Percentiles rank a stretch among this genome's conserved stretches.
Conservation (phyloP, 306 rosid species). For the Acacia crassicarpa region DNA sequence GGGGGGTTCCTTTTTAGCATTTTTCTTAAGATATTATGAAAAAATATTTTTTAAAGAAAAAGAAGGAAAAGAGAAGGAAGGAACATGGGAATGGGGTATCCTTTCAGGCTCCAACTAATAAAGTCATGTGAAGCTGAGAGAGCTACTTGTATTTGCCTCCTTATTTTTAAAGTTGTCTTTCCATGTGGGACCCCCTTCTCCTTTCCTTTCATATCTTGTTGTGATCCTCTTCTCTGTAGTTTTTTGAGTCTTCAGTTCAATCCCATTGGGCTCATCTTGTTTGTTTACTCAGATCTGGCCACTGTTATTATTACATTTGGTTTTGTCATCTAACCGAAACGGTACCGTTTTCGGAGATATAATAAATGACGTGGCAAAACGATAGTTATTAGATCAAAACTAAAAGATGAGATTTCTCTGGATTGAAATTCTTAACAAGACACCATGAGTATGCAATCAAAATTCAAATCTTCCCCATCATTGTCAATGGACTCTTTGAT, state of each 20-base stretch:
- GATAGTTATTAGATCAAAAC: not conserved
- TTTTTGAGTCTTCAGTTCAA: not conserved
- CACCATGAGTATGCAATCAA: not conserved
- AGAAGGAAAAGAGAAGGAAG: not conserved
- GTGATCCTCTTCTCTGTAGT: not conserved
- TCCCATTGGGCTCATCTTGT: not conserved
- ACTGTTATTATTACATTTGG: not conserved
- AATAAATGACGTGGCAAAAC: not conserved
- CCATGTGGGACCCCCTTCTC: slow-evolving; percentile 36
- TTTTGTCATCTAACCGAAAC: not conserved
- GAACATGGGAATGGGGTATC: slow-evolving; percentile 64
- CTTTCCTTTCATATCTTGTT: not conserved
- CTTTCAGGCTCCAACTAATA: slow-evolving; percentile 62
- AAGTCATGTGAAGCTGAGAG: slow-evolving; percentile 70
- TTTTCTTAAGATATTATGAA: no score
- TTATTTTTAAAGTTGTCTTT: slow-evolving; percentile 31
- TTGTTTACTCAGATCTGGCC: not conserved
- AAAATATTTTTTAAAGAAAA: not conserved
- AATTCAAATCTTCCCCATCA: not conserved
- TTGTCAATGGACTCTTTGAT: not conserved
- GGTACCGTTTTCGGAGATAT: not conserved
- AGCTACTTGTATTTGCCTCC: slow-evolving; percentile 62
- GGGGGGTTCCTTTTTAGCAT: no score
- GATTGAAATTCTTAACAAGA: not conserved
- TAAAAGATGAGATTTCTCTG: not conserved